These are phyloP conservation scores for Arachis hypogaea DNA, from an alignment of 306 rosid genomes.

Conservation along the genomic window DNA sequence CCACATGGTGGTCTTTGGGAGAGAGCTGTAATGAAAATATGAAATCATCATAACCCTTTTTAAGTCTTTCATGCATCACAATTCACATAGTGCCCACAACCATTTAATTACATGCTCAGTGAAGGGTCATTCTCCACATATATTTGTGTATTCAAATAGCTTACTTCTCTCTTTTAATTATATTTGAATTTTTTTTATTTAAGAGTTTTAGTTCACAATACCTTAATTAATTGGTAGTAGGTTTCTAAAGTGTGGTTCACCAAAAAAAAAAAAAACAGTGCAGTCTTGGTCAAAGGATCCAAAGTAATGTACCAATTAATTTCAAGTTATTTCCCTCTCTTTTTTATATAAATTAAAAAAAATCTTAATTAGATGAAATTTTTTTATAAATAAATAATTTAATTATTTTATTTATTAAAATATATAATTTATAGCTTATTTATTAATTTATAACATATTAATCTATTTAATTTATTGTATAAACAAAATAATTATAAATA, in stretches of 20 bases:
- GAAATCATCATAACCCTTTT: conserved; percentile 17
- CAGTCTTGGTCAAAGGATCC: conserved; percentile 31
- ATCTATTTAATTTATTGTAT: too few species aligned
- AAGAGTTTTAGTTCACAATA: too few species aligned
- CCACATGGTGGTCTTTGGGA: background rate
- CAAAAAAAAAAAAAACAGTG: background rate
- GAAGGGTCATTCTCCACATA: conserved; percentile 23
- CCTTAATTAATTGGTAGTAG: too few species aligned
- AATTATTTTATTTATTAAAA: too few species aligned
- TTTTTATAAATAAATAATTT: too few species aligned
- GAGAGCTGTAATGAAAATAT: background rate
- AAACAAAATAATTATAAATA: too few species aligned
- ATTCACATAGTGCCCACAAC: conserved; percentile 7
- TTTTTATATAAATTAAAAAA: background rate
- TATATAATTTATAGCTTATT: too few species aligned
- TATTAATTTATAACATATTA: too few species aligned
- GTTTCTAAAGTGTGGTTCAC: too few species aligned
- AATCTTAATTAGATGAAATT: too few species aligned
- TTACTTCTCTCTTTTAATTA: too few species aligned
- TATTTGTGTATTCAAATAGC: background rate
- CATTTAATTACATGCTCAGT: conserved; percentile 43
- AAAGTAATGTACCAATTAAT: conserved; percentile 15
- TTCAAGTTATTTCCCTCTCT: background rate
- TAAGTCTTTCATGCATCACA: conserved; percentile 34
- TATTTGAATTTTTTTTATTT: too few species aligned